Evolutionary conservation across 2,329 filamentous ascomycete genomes (phyloP).

Genomic region (Cladosporium cucumerinum): DNA sequence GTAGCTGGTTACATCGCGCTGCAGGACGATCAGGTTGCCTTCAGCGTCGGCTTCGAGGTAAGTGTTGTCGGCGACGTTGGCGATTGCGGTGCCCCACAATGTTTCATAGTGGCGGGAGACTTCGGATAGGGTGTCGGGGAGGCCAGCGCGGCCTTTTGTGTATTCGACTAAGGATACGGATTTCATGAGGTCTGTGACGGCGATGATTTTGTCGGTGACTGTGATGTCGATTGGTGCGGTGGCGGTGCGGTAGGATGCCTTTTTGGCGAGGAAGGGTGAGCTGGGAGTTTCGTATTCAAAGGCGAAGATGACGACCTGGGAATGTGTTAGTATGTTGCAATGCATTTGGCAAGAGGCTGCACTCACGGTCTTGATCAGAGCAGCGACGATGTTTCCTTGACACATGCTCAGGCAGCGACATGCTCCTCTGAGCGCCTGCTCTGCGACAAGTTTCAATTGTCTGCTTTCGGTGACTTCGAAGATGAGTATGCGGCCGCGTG

Average conservation of each 20-base stretch:
- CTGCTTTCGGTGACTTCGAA: conserved; percentile 77
- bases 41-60: conserved; percentile 84
- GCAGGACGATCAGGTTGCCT: conserved; percentile 81
- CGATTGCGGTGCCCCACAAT: conserved; percentile 76
- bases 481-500: conserved; percentile 76
- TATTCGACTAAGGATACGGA: conserved; percentile 78
- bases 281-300: conserved; percentile 54
- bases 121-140: conserved; percentile 65
- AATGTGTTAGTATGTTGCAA: conserved; percentile 21
- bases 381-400: conserved; percentile 75
- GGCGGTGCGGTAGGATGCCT: conserved; percentile 74
- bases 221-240: conserved; percentile 81
- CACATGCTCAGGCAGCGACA: conserved; percentile 76
- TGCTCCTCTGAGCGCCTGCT: conserved; percentile 69
- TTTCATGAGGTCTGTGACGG: conserved; percentile 91
- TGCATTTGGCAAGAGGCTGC: background rate
- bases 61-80: conserved; percentile 66
- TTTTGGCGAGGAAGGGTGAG: conserved; percentile 59
- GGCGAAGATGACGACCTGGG: conserved; percentile 57
- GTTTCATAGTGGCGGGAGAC: conserved; percentile 77
- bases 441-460: conserved; percentile 67
- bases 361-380: conserved; percentile 79
- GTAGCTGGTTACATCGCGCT: conserved; percentile 67
- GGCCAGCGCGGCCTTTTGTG: conserved; percentile 46
- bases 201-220: conserved; percentile 70